Percentiles rank a stretch among this genome's conserved stretches.
Evolutionary conservation across 305 asterid species (phyloP).

Genomic region (Fraxinus xanthoxyloides): DNA sequence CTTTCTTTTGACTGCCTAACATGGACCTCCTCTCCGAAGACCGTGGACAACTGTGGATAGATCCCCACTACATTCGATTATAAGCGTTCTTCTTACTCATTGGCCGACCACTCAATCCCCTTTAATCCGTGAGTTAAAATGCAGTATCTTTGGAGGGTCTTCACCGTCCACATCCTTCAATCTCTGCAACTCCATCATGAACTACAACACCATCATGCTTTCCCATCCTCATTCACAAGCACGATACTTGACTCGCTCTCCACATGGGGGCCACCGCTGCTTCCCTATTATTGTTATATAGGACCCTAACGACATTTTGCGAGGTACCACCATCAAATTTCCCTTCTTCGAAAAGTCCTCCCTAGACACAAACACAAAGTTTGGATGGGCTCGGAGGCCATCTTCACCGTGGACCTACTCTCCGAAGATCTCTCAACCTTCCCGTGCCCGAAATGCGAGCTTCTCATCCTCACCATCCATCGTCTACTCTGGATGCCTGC

Average conservation of each 20-base stretch:
- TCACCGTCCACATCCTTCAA: slow-evolving; percentile 80
- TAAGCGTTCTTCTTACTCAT: slow-evolving; percentile 85
- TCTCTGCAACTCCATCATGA: slow-evolving; percentile 87
- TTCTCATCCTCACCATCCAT: too few relatives aligned
- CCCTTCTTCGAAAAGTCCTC: slow-evolving; percentile 41
- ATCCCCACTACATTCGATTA: slow-evolving; percentile 92
- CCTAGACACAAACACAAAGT: slow-evolving; percentile 51
- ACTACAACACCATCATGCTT: slow-evolving; percentile 56
- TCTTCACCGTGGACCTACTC: not conserved
- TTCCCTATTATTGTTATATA: slow-evolving; percentile 81
- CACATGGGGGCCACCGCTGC: slow-evolving; percentile 47
- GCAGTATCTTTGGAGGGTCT: slow-evolving; percentile 87
- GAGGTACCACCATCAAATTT: slow-evolving; percentile 65
- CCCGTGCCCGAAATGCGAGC: too few relatives aligned
- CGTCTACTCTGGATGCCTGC: too few relatives aligned
- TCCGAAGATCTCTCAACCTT: too few relatives aligned
- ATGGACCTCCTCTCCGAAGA: not conserved
- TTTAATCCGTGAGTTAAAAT: slow-evolving; percentile 76
- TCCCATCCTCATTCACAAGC: slow-evolving; percentile 30
- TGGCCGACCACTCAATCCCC: slow-evolving; percentile 85
- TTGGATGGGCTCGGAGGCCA: slow-evolving; percentile 53
- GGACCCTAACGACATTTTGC: slow-evolving; percentile 83
- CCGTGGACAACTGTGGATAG: slow-evolving; percentile 71
- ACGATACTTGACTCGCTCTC: slow-evolving; percentile 47
- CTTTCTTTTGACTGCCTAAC: too few relatives aligned